These are phyloP conservation scores for Kodamaea kakaduensis DNA, from an alignment of 805 yeast genomes.

Conservation along the genomic window DNA sequence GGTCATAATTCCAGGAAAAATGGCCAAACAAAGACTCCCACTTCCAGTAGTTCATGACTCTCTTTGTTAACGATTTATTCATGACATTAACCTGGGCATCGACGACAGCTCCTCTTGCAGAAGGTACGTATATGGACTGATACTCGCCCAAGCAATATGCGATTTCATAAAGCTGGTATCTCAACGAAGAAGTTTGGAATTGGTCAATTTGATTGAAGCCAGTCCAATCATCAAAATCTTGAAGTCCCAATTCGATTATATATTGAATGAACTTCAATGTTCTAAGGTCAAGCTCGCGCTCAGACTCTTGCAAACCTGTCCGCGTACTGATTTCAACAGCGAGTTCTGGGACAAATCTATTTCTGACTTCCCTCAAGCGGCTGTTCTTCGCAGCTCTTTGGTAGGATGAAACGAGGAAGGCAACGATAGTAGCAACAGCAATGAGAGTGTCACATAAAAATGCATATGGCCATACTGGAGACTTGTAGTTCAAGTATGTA, in stretches of 20 bases:
- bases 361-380: conserved; percentile 1
- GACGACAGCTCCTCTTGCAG: conserved; percentile 8
- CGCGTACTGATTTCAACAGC: conserved; percentile 6
- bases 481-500: conserved; percentile 3
- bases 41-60: conserved; percentile 11
- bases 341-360: conserved; percentile 6
- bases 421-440: conserved; percentile 2
- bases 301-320: conserved; percentile 6
- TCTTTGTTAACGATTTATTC: conserved; percentile 8
- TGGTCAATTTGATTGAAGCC: conserved; percentile 8
- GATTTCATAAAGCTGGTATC: conserved; percentile 11
- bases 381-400: conserved; percentile 4
- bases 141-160: conserved; percentile 9
- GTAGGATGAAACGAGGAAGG: conserved; percentile 6
- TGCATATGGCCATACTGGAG: conserved; percentile 8
- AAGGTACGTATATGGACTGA: conserved; percentile 11
- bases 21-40: conserved; percentile 11
- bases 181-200: conserved; percentile 8
- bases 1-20: conserved; percentile 8
- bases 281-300: conserved; percentile 9
- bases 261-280: conserved; percentile 9
- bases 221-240: conserved; percentile 11
- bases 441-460: conserved; percentile 1
- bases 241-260: conserved; percentile 11
- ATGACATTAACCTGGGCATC: conserved; percentile 10